phyloP scores from a whole-genome alignment of 768 basidiomycete genomes.

The Paxillus rubicundulus region DNA sequence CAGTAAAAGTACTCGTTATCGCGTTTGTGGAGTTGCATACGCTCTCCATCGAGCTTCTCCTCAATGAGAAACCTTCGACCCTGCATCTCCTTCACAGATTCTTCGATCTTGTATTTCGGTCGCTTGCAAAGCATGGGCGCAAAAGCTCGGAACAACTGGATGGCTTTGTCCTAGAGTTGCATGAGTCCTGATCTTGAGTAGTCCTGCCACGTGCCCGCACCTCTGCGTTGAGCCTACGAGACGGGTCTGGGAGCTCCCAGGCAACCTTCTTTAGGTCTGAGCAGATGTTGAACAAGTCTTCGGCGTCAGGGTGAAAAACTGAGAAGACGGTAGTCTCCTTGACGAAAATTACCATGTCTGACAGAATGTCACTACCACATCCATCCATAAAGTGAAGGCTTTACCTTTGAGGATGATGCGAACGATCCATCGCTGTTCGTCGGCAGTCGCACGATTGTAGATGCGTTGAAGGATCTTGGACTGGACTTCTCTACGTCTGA shows the following conservation, averaged over 20 bases:
- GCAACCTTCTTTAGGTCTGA: constrained; percentile 94
- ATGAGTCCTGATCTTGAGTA: constrained; percentile 4
- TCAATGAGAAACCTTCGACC: constrained; percentile 83
- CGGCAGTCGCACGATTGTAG: constrained; percentile 75
- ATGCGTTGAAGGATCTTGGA: constrained; percentile 73
- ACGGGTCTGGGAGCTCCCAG: constrained; percentile 82
- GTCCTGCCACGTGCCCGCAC: constrained; percentile 26
- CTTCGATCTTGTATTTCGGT: constrained; percentile 75
- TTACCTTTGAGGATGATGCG: constrained; percentile 92
- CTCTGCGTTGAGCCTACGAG: constrained; percentile 59
- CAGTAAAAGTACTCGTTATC: constrained; percentile 91
- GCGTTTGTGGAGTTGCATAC: constrained; percentile 93
- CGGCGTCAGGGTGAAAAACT: constrained; percentile 92
- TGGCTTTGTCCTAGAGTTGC: constrained; percentile 67
- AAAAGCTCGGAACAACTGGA: constrained; percentile 83
- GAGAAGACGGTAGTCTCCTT: constrained; percentile 92
- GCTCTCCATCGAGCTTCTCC: constrained; percentile 96
- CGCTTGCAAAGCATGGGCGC: constrained; percentile 95
- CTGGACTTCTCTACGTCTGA: constrained; percentile 61
- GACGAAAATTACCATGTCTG: constrained; percentile 89
- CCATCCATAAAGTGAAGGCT: not conserved
- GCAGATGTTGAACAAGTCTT: constrained; percentile 92
- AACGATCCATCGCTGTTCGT: constrained; percentile 95
- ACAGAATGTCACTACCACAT: not conserved
- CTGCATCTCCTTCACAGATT: constrained; percentile 83